These are phyloP conservation scores for Alternaria consortialis DNA, from an alignment of 2,329 filamentous ascomycete genomes.

Conservation along the genomic window DNA sequence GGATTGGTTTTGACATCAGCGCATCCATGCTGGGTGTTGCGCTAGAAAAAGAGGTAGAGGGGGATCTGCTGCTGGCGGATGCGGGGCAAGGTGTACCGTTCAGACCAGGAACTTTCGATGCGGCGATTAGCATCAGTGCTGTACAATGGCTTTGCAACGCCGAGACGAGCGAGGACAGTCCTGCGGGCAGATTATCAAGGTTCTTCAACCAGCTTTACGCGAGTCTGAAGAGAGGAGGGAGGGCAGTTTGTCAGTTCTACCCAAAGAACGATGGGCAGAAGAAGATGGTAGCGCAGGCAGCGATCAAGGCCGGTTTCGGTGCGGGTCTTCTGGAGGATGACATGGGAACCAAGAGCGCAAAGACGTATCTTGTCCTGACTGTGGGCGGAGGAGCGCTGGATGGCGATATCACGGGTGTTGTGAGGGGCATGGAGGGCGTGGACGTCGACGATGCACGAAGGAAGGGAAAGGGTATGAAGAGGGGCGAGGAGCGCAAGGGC, in stretches of 20 bases:
- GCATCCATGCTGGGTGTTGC: slow-evolving; percentile 97
- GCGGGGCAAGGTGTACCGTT: slow-evolving; percentile 97
- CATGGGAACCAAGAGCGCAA: slow-evolving; percentile 93
- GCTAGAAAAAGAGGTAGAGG: slow-evolving; percentile 88
- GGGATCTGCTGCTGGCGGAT: slow-evolving; percentile 92
- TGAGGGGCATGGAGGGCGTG: slow-evolving; percentile 87
- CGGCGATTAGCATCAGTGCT: slow-evolving; percentile 91
- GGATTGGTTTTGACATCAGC: slow-evolving; percentile 97
- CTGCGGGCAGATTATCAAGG: slow-evolving; percentile 77
- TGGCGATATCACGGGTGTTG: slow-evolving; percentile 86
- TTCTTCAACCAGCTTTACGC: slow-evolving; percentile 96
- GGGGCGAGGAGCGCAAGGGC: slow-evolving; percentile 75
- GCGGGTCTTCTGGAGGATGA: slow-evolving; percentile 96
- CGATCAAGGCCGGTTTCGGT: slow-evolving; percentile 92
- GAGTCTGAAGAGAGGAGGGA: slow-evolving; percentile 79
- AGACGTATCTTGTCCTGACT: slow-evolving; percentile 94
- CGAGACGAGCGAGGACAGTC: slow-evolving; percentile 84
- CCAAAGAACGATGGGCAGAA: slow-evolving; percentile 94
- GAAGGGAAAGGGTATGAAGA: slow-evolving; percentile 61
- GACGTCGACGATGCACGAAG: slow-evolving; percentile 70
- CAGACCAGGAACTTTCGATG: slow-evolving; percentile 89
- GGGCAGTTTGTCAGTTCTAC: slow-evolving; percentile 97
- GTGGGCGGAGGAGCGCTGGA: slow-evolving; percentile 75
- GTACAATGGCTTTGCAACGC: slow-evolving; percentile 99
- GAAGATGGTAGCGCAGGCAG: slow-evolving; percentile 89